Base-by-base conservation (phyloP, 495 filamentous ascomycete species). In the Trichoderma virens region DNA sequence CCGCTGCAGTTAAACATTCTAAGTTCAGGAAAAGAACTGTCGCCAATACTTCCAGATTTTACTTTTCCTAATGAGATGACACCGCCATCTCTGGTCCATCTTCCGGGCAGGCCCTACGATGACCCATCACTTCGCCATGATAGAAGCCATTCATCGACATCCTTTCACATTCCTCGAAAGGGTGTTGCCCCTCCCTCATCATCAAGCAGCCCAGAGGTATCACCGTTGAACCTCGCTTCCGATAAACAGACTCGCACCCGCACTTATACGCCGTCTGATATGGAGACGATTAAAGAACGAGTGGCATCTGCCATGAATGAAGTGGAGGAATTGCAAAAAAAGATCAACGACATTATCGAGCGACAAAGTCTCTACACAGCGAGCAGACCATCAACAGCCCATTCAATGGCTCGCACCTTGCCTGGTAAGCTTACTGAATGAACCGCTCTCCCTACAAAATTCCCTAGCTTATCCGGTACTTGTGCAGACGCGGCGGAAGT, bases 1-100 rank as follows among this genome's bases (percentile, higher is more conserved):
- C 89, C 89, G 13, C 78, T 94, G 41, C 85, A 93, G 74, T 79
- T 95, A 60, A 91, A 83, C 74, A 89, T 95, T 64, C 86, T 90
- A 70, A 71, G 80, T 63, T 82, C 85, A 30, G 80, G 85, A 31
- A 84, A 87, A 70, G 82, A 81, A 54, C 78, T 95, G 11, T 90
- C 91, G 16, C 82, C 85, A 11, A 76, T 84, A 23, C 67, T 88
- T 5, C 82, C 84, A 31, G 74, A 81, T 63, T 75, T 87, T 61
- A 69, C 75, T 38, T 67, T 70, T 61, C 70, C 76, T 3, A 67
- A 68, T 32, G 65, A 72, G 35, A 73, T 79, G 60, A 75, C 78
- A 7, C 77, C 75, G 14, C 81, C 77, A 32, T 77, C 74, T 4
- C 77, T 73, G 4, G 73, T 73, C 13, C 70, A 75, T 65, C 75